Percentiles rank a stretch among this genome's conserved stretches.
These are phyloP conservation scores for Hanseniaspora lindneri DNA, from an alignment of 805 yeast genomes.

Conservation along the genomic window DNA sequence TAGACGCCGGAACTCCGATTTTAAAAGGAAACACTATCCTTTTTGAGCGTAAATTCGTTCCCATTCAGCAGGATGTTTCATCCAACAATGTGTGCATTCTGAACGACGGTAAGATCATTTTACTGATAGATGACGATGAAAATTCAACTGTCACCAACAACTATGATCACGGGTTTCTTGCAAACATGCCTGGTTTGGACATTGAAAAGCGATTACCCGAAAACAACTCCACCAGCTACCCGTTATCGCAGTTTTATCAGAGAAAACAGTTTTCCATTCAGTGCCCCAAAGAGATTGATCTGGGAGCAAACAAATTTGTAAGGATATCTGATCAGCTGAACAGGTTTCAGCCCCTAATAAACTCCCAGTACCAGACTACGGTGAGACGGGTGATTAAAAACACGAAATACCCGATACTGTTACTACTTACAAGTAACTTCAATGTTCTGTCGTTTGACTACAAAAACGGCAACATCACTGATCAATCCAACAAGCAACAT, in stretches of 20 bases:
- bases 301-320: background rate
- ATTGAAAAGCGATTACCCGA: background rate
- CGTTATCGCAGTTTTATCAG: background rate
- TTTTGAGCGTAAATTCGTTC: constrained; percentile 7
- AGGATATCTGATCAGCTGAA: background rate
- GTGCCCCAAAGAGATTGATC: background rate
- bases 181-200: background rate
- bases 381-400: background rate
- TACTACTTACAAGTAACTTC: constrained; percentile 7
- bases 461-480: background rate
- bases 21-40: background rate
- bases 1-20: background rate
- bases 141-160: background rate
- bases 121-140: constrained; percentile 8
- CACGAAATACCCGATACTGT: background rate
- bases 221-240: background rate
- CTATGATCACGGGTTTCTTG: background rate
- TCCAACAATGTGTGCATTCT: constrained; percentile 3
- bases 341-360: background rate
- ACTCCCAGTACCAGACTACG: background rate
- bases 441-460: constrained; percentile 8
- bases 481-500: background rate
- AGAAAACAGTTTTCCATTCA: background rate
- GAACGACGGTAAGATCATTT: constrained; percentile 5
- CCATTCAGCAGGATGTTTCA: constrained; percentile 9